Conservation (phyloP, 352 stramenopile species). For the Globisporangium uncinulatum region DNA sequence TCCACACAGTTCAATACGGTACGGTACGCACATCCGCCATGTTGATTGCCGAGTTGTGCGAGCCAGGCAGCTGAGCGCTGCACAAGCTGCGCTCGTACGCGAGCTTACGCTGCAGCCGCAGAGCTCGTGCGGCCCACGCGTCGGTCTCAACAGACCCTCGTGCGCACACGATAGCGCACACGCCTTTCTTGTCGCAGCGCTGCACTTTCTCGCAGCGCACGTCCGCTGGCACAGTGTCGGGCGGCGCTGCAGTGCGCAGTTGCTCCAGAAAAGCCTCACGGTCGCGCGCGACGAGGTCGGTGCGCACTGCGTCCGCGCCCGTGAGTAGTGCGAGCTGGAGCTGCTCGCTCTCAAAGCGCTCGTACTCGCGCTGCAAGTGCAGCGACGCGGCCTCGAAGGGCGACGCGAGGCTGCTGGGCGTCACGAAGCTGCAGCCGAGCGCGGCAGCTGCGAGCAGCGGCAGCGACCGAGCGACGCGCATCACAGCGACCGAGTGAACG, state of each 20-base stretch:
- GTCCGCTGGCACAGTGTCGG: constrained; percentile 56
- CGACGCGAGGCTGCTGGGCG: background rate
- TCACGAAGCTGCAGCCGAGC: no score
- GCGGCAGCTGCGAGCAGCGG: background rate
- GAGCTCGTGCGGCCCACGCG: constrained; percentile 24
- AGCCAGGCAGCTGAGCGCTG: constrained; percentile 46
- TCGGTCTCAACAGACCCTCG: constrained; percentile 30
- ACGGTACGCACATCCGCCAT: constrained; percentile 17
- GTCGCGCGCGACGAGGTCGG: constrained; percentile 10
- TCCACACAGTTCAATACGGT: background rate
- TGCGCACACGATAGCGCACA: constrained; percentile 53
- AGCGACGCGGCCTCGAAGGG: constrained; percentile 12
- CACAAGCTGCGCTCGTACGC: constrained; percentile 46
- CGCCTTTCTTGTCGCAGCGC: constrained; percentile 38
- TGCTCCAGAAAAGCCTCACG: constrained; percentile 25
- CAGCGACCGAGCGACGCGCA: constrained; percentile 4
- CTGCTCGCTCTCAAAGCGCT: constrained; percentile 13
- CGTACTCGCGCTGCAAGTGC: constrained; percentile 14
- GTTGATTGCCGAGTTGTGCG: constrained; percentile 35
- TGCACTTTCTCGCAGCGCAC: constrained; percentile 47
- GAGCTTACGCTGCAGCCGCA: constrained; percentile 35
- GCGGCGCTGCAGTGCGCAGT: constrained; percentile 30
- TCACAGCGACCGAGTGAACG: background rate
- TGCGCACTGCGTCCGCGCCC: constrained; percentile 3
- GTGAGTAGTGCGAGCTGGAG: constrained; percentile 9